Evolutionary conservation across 1,284 basidiomycete genomes (phyloP).

Genomic region (Boletus smithii): DNA sequence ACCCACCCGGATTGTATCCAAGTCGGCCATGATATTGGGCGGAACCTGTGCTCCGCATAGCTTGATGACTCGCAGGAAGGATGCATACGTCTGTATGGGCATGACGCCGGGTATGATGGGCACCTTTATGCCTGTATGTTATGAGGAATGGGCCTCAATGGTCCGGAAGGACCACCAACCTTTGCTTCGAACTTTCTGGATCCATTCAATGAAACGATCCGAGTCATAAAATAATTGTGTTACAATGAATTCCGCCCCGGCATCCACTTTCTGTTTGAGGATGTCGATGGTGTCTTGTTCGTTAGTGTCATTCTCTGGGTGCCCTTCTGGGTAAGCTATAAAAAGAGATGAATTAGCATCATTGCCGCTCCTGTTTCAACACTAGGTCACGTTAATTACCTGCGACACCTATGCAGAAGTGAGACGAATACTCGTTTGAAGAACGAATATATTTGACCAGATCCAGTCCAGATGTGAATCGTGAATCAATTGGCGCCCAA

Average conservation of each 20-base stretch:
- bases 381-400: conserved; percentile 41
- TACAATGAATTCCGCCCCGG: conserved; percentile 93
- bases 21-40: conserved; percentile 57
- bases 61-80: conserved; percentile 89
- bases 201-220: conserved; percentile 80
- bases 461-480: conserved; percentile 87
- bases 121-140: conserved; percentile 70
- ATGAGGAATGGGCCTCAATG: conserved; percentile 9
- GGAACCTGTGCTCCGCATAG: conserved; percentile 86
- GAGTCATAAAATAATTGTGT: conserved; percentile 98
- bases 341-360: conserved; percentile 5
- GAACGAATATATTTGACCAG: conserved; percentile 88
- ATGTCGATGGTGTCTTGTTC: conserved; percentile 74
- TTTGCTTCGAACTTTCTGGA: conserved; percentile 63
- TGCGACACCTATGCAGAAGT: conserved; percentile 92
- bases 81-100: conserved; percentile 96
- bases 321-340: conserved; percentile 89
- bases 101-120: conserved; percentile 96
- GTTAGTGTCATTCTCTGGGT: conserved; percentile 63
- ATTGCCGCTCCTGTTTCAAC: not conserved
- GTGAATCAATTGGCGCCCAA: conserved; percentile 82
- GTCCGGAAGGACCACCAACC: conserved; percentile 45
- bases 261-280: conserved; percentile 89
- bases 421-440: conserved; percentile 72
- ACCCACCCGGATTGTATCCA: conserved; percentile 79